phyloP scores from a whole-genome alignment of 441 rosid species.

The Populus tomentosa region DNA sequence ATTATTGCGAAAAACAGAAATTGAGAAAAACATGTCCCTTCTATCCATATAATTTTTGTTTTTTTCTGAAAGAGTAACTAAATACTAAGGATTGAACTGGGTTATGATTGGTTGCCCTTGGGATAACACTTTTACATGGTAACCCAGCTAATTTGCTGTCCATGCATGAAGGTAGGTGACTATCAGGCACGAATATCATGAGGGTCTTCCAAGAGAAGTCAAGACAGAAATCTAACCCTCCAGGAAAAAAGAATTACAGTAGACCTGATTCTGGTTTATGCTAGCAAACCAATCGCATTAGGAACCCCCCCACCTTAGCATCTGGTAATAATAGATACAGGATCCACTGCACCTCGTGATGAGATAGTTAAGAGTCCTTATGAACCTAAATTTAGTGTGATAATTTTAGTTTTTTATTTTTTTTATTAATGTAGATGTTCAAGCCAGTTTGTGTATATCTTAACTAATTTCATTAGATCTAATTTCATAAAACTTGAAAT shows the following conservation, averaged over 20 bases:
- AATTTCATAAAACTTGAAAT: too few species aligned
- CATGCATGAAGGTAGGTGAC: not conserved
- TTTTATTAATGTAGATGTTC: too few species aligned
- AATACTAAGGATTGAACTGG: not conserved
- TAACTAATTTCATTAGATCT: too few species aligned
- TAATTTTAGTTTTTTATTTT: not conserved
- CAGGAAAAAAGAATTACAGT: too few species aligned
- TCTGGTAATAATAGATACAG: too few species aligned
- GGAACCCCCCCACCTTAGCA: too few species aligned
- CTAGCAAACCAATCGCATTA: too few species aligned
- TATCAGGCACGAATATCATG: not conserved
- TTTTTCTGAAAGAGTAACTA: not conserved
- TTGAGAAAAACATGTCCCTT: too few species aligned
- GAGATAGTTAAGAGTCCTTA: not conserved
- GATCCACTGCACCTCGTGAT: not conserved
- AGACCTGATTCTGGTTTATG: too few species aligned
- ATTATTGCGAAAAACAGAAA: not conserved
- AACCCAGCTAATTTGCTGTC: not conserved
- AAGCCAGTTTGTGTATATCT: fast-evolving
- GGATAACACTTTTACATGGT: not conserved
- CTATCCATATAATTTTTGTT: too few species aligned
- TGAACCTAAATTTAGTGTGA: not conserved
- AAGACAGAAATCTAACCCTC: too few species aligned
- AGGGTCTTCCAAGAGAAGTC: too few species aligned
- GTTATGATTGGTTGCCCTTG: not conserved